Conservation (phyloP, 257 asterid genomes). For the Fraxinus anomala region DNA sequence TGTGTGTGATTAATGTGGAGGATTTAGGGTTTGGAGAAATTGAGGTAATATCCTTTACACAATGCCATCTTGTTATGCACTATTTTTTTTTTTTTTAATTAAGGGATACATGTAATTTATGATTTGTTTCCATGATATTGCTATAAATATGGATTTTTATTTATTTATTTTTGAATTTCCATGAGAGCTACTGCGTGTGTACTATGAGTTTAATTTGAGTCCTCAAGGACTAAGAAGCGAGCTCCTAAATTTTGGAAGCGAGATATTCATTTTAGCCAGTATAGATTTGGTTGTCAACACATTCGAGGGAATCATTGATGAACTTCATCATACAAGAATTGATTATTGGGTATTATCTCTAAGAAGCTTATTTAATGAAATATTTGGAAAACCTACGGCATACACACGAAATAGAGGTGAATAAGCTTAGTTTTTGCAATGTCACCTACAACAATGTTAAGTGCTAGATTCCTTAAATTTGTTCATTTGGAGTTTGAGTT, state of each 20-base stretch:
- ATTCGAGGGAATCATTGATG: neutral
- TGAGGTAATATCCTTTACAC: slow-evolving; percentile 37
- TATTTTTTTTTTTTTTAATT: slow-evolving; percentile 13
- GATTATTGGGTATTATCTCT: neutral
- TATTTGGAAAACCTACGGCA: neutral
- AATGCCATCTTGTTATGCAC: slow-evolving; percentile 33
- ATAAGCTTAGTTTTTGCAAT: too few relatives aligned
- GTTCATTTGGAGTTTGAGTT: too few relatives aligned
- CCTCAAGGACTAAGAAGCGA: neutral
- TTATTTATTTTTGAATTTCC: neutral
- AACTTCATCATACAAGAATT: neutral
- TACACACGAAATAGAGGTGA: neutral
- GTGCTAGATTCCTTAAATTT: too few relatives aligned
- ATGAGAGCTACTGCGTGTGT: too few relatives aligned
- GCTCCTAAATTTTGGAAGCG: neutral
- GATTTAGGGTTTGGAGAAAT: slow-evolving; percentile 52
- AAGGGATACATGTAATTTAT: slow-evolving; percentile 28
- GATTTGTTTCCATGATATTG: slow-evolving; percentile 16
- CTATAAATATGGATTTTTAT: neutral
- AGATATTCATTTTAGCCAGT: neutral
- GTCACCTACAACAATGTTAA: too few relatives aligned
- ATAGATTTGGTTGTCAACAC: neutral
- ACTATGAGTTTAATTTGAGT: neutral
- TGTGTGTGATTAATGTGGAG: slow-evolving; percentile 57
- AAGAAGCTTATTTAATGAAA: too few relatives aligned